Evolutionary conservation across 371 early-diverging fungal species (phyloP), one percentile per base, ranked within the genome.

Genomic region (Mortierella sp.): DNA sequence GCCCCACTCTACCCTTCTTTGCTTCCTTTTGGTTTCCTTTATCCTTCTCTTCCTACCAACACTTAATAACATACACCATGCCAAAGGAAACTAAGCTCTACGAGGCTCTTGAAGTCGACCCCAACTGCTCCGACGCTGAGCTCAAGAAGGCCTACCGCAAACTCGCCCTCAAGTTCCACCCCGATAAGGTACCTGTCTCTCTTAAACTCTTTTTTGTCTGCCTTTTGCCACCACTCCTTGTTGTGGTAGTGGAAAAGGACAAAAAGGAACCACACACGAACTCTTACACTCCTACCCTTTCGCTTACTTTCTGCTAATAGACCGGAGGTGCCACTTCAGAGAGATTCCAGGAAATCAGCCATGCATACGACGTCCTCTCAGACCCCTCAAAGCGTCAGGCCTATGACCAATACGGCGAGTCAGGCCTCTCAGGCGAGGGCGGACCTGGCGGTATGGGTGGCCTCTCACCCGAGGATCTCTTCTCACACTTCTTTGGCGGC

Each of bases 121-220:
- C 95, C 35, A 86, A 77, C 35, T 98, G 98, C 75, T 89, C 93
- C 58, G 98, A 98, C 51, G 77, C 90, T 78, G 97, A 98, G 80
- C 95, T 99, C 83, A 96, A 95, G 89, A 97, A 95, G 91, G 97
- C 99, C 43, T 99, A 97, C 92, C 93, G 97, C 79, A 98, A 97
- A 90, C 89, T 98, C 82, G 99, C 99, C 12, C 93, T 97, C 90
- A 98, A 97, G 91, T 99, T 96, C 89, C 99, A 99, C 89, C 99
- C 97, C 72, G 99, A 98, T 88, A 97, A 95, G 91, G 81, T 79
- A 60, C 24, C 24, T 24, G 11, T 72, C 58, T 38, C 38, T 51
- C 51, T 21, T 18, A 18, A 35, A 27, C 38, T 38, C 24, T 44
- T 38, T 55, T 32, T 60, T 60, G 3, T 21, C 18, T 6, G 7